Evolutionary conservation across 495 filamentous ascomycete genomes (phyloP).

Genomic region (Xylaria bambusicola): DNA sequence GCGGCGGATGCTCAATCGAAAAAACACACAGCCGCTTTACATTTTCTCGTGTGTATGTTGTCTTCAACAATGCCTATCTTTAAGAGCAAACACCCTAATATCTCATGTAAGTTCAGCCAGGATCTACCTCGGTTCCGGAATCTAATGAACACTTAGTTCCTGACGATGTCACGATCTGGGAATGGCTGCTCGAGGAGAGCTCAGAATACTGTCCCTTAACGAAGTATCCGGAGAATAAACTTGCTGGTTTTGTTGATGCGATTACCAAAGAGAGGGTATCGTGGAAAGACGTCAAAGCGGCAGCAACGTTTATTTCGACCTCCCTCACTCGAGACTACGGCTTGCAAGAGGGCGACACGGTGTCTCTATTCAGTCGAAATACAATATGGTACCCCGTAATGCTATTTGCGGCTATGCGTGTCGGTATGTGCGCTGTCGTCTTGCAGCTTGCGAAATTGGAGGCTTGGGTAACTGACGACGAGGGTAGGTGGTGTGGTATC

Average conservation of each 20-base stretch:
- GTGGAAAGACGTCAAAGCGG: constrained; percentile 52
- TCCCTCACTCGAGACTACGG: constrained; percentile 55
- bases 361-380: constrained; percentile 59
- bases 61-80: constrained; percentile 17
- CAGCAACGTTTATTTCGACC: constrained; percentile 57
- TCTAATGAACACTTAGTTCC: constrained; percentile 45
- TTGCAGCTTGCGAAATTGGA: background rate
- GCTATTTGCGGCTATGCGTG: constrained; percentile 56
- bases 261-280: constrained; percentile 57
- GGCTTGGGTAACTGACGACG: background rate
- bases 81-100: constrained; percentile 15
- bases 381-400: constrained; percentile 64
- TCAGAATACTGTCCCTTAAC: constrained; percentile 49
- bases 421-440: constrained; percentile 16
- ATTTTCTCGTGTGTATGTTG: too few species aligned
- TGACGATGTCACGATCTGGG: constrained; percentile 55
- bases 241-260: constrained; percentile 58
- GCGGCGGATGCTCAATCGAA: too few species aligned
- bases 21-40: too few species aligned
- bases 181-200: constrained; percentile 57
- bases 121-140: background rate
- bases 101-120: constrained; percentile 7
- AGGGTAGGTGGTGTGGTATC: constrained; percentile 51
- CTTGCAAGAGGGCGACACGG: constrained; percentile 48
- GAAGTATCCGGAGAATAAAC: constrained; percentile 31